Evolutionary conservation across 148 eudicot genomes (phyloP).

Genomic region (Diospyros lotus): DNA sequence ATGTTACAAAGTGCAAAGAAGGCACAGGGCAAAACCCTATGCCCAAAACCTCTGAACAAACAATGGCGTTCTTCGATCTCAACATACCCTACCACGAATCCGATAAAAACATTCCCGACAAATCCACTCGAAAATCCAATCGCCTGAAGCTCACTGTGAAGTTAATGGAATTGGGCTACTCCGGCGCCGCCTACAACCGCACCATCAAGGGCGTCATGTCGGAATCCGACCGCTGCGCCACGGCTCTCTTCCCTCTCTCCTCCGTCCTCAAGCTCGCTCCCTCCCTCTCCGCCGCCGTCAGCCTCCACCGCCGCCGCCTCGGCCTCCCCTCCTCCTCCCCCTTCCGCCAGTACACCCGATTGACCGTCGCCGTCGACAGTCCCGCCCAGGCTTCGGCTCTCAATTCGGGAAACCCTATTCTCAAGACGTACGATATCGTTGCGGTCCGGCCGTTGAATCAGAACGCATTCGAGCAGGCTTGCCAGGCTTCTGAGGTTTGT

Average conservation of each 20-base stretch:
- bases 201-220: slow-evolving; percentile 70
- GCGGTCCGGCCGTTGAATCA: slow-evolving; percentile 80
- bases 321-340: slow-evolving; percentile 30
- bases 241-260: slow-evolving; percentile 55
- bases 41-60: not conserved
- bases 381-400: slow-evolving; percentile 54
- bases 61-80: slow-evolving; percentile 76
- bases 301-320: slow-evolving; percentile 55
- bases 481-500: slow-evolving; percentile 57
- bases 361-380: slow-evolving; percentile 59
- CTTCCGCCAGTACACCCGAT: slow-evolving; percentile 74
- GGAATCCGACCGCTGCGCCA: slow-evolving; percentile 69
- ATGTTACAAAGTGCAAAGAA: too few species aligned
- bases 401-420: slow-evolving; percentile 68
- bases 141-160: slow-evolving; percentile 56
- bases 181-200: slow-evolving; percentile 79
- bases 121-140: slow-evolving; percentile 29
- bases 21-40: too few species aligned
- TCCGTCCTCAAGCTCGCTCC: slow-evolving; percentile 40
- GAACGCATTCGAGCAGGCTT: slow-evolving; percentile 65
- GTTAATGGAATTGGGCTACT: slow-evolving; percentile 70
- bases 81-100: slow-evolving; percentile 75
- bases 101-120: slow-evolving; percentile 29
- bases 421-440: slow-evolving; percentile 76
- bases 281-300: slow-evolving; percentile 44